Evolutionary conservation across 495 filamentous ascomycete genomes (phyloP), one percentile per base, ranked within the genome.

Genomic region (Aspergillus incahuasiensis): DNA sequence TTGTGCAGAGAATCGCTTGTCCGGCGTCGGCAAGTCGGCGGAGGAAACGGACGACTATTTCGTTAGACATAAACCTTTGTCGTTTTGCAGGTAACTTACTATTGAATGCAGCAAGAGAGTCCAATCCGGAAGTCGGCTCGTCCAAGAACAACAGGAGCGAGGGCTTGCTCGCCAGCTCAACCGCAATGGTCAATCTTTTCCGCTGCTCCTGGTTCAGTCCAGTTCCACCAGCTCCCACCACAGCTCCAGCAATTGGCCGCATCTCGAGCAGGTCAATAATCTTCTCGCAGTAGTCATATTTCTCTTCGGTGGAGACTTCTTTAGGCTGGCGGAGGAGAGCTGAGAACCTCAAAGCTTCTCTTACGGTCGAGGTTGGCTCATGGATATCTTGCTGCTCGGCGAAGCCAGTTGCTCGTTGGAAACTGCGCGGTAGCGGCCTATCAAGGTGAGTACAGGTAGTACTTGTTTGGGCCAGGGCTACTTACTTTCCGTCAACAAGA

Each of bases 61-160:
- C 13, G 38, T 40, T 18, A 40, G 38, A 7, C 15, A 18, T 4
- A 18, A 8, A 18, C 38, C 12, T 16, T 18, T 3, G 13, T 40
- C 12, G 15, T 6, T n/a, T 5, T 40, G 38, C 4, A 18, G n/a
- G 3, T 12, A 16, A 40, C 38, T 16, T 40, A 40, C 38, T 86
- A 56, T 84, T 83, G 63, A 80, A 88, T 21, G 86, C 84, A 4
- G 84, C 79, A 15, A 80, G 70, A 0, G 76, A 80, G 61, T 89
- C 86, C 16, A 89, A 78, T n/a, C 85, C 86, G 13, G 82, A 87
- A 1, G 89, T 92, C 2, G 89, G 89, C 56, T 92, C 87, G 60
- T 91, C 88, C 15, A 91, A 67, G 61, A 91, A 91, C 30, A 91
- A 76, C 5, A 90, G 63, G 11, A 88, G 62, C 48, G 81, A 82